Evolutionary conservation across 148 eudicot species (phyloP).

Genomic region (Cornus suecica): DNA sequence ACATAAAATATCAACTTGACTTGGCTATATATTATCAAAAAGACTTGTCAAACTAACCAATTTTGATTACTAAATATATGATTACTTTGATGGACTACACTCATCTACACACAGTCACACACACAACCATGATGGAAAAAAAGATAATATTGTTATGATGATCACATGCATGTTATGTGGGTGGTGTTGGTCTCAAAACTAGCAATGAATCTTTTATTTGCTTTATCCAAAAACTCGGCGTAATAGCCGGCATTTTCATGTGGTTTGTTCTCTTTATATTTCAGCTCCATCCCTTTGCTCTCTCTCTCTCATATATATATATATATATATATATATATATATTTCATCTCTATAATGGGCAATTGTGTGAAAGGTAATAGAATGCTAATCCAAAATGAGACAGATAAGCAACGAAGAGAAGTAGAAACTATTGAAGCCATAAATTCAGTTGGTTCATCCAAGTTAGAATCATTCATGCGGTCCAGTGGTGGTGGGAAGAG

Average conservation of each 20-base stretch:
- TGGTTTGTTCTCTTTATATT: background rate
- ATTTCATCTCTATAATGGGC: slow-evolving; percentile 8
- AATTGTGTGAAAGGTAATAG: slow-evolving; percentile 1
- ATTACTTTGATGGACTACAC: too few species aligned
- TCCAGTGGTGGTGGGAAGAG: background rate
- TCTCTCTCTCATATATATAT: slow-evolving; percentile 11
- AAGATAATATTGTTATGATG: too few species aligned
- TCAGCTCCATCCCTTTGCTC: too few species aligned
- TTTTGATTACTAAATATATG: too few species aligned
- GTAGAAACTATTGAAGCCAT: background rate
- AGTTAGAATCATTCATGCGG: background rate
- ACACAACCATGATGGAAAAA: background rate
- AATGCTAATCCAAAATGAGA: background rate
- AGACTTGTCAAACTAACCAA: too few species aligned
- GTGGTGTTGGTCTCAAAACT: background rate
- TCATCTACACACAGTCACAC: too few species aligned
- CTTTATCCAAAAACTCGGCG: slow-evolving; percentile 8
- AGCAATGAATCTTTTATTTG: background rate
- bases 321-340: too few species aligned
- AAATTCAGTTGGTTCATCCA: background rate
- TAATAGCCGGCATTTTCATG: background rate
- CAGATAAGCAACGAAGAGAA: background rate
- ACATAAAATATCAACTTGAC: too few species aligned
- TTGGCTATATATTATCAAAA: too few species aligned
- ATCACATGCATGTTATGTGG: background rate